Conservation (phyloP, 495 filamentous ascomycete genomes). For the Penicillium goetzii region DNA sequence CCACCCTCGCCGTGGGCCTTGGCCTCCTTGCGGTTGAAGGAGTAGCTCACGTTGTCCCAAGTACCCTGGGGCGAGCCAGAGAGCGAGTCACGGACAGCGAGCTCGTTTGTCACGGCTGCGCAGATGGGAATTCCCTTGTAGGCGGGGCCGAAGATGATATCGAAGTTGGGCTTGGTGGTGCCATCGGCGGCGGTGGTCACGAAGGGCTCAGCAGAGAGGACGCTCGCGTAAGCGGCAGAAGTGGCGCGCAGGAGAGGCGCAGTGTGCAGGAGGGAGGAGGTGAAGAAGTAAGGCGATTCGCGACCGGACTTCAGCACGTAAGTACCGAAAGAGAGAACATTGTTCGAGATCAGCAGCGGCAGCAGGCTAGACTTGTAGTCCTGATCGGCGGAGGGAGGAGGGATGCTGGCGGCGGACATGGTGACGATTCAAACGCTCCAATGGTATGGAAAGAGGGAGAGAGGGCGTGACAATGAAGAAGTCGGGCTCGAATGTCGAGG, state of each 20-base stretch:
- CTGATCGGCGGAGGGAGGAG: slow-evolving; percentile 36
- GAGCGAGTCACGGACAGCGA: slow-evolving; percentile 63
- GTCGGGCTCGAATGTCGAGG: slow-evolving; percentile 2
- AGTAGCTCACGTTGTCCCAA: slow-evolving; percentile 66
- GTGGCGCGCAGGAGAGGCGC: slow-evolving; percentile 73
- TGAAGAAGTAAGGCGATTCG: slow-evolving; percentile 98
- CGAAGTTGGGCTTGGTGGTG: slow-evolving; percentile 37
- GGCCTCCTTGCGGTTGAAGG: slow-evolving; percentile 92
- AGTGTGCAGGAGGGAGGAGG: slow-evolving; percentile 83
- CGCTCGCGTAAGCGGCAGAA: slow-evolving; percentile 76
- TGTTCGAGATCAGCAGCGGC: slow-evolving; percentile 67
- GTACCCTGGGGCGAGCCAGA: slow-evolving; percentile 35
- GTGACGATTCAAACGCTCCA: slow-evolving; percentile 2
- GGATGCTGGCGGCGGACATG: slow-evolving; percentile 32
- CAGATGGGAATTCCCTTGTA: slow-evolving; percentile 96
- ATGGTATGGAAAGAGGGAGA: neutral
- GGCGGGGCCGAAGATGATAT: slow-evolving; percentile 69
- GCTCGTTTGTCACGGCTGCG: slow-evolving; percentile 68
- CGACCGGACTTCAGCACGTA: slow-evolving; percentile 92
- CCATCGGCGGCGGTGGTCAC: slow-evolving; percentile 42
- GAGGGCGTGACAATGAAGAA: neutral
- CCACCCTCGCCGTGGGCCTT: slow-evolving; percentile 96
- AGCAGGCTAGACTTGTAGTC: slow-evolving; percentile 72
- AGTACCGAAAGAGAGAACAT: slow-evolving; percentile 83
- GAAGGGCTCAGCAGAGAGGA: slow-evolving; percentile 58